Base-by-base conservation (phyloP, 805 yeast species). In the Pichia gijzeniarum region DNA sequence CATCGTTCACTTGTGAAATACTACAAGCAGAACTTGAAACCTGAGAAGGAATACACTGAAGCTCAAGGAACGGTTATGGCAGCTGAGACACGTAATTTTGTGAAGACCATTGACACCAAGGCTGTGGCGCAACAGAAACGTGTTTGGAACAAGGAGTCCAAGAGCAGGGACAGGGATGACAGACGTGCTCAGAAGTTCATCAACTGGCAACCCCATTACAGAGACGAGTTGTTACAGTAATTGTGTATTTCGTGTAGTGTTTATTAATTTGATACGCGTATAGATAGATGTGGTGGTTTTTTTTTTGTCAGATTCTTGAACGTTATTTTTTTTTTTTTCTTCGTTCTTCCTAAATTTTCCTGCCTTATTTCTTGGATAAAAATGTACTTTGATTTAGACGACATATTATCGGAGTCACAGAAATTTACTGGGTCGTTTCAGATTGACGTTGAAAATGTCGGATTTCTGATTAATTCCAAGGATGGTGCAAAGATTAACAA, bases 161-260 rank as follows among this genome's bases (percentile, higher is more conserved):
- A 68, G 61, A 52, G 74, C 54, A 69, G 69, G 48, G 80, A 77
- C 51, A 64, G 78, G 68, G 60, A 68, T 68, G 69, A 73, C 65
- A 64, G 68, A 68, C 58, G 67, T 65, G 85, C 86, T 27, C 76
- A 79, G 45, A 85, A 79, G 63, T 78, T 78, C 60, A 70, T 80
- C 61, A 93, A 91, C 65, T 76, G 79, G 72, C 96, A 91, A 73
- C 77, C 79, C 27, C 95, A 93, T 61, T 87, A 65, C 71, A 76
- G 95, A 60, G 95, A 88, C 60, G 82, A 79, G 58, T 64, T 85
- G 54, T 69, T 87, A 51, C 70, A 66, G 46, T 66, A 51, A 36
- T 27, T 28, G 3, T 13, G 7, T 30, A 2, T 22, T 25, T n/a
- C 8, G 14, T 25, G 25, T 4, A 25, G 18, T 14, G 19, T 33